phyloP scores from a whole-genome alignment of 148 eudicot species.

The Bassia scoparia region DNA sequence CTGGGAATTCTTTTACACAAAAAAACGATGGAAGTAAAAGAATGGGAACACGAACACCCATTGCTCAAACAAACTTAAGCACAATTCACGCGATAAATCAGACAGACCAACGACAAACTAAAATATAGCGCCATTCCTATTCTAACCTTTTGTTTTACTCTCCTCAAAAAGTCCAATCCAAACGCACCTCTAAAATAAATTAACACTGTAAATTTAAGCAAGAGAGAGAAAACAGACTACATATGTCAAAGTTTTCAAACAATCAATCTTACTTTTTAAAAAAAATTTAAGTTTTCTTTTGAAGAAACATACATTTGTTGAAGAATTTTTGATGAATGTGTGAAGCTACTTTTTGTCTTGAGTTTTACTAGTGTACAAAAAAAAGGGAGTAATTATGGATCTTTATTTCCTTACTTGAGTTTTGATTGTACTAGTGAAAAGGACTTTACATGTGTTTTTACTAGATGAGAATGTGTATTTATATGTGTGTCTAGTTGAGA shows the following conservation, averaged over 20 bases:
- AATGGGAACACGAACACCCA: not conserved
- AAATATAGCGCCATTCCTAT: constrained; percentile 8
- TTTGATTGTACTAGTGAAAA: too few species aligned
- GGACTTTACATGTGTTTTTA: too few species aligned
- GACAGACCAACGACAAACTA: constrained; percentile 23
- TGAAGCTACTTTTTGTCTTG: not conserved
- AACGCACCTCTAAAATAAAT: constrained; percentile 8
- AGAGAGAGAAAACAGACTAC: not conserved
- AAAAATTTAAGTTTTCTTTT: too few species aligned
- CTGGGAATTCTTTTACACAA: not conserved
- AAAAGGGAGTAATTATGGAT: not conserved
- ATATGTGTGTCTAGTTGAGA: not conserved
- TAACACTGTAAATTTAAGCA: not conserved
- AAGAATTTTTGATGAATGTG: not conserved
- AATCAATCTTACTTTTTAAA: not conserved
- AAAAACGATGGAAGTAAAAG: not conserved
- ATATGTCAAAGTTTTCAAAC: not conserved
- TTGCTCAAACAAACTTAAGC: constrained; percentile 5
- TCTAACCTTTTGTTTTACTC: not conserved
- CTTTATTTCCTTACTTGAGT: not conserved
- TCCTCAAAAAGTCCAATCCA: constrained; percentile 21
- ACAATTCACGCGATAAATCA: constrained; percentile 17
- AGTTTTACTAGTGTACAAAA: not conserved
- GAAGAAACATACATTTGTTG: not conserved
- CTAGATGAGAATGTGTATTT: too few species aligned